A percentile compares a stretch with the other conserved stretches of the same genome.
These are phyloP conservation scores for Botrytis porri DNA, from an alignment of 2,329 filamentous ascomycete genomes.

Conservation along the genomic window DNA sequence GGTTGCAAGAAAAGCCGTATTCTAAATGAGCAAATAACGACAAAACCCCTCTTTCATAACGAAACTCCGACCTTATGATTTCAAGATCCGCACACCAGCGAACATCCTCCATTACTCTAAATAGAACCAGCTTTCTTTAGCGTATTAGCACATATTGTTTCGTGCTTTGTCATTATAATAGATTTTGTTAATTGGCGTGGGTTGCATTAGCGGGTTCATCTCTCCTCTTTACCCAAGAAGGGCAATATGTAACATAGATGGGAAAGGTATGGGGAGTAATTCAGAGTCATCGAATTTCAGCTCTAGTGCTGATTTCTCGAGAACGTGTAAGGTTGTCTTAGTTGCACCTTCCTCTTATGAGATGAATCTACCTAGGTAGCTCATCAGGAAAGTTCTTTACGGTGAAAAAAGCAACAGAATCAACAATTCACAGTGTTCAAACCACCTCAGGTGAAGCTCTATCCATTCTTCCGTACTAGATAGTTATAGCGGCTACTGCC, in stretches of 20 bases:
- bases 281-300: constrained; percentile 19
- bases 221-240: constrained; percentile 36
- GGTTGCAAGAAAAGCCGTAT: constrained; percentile 51
- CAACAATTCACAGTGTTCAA: neutral
- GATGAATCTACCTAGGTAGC: neutral
- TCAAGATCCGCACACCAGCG: constrained; percentile 8
- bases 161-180: constrained; percentile 36
- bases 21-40: constrained; percentile 38
- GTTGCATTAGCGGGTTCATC: constrained; percentile 40
- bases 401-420: neutral
- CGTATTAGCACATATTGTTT: constrained; percentile 36
- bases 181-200: constrained; percentile 34
- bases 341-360: constrained; percentile 1
- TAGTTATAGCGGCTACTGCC: neutral
- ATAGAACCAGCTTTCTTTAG: constrained; percentile 23
- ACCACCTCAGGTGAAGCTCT: neutral
- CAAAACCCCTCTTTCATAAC: constrained; percentile 1
- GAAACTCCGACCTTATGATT: constrained; percentile 13
- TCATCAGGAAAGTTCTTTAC: neutral
- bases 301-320: neutral
- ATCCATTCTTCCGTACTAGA: neutral
- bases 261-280: constrained; percentile 28
- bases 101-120: constrained; percentile 15
- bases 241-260: constrained; percentile 38
- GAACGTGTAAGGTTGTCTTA: neutral